Conservation (phyloP, 208 protist species). For the Porcisia hertigi region DNA sequence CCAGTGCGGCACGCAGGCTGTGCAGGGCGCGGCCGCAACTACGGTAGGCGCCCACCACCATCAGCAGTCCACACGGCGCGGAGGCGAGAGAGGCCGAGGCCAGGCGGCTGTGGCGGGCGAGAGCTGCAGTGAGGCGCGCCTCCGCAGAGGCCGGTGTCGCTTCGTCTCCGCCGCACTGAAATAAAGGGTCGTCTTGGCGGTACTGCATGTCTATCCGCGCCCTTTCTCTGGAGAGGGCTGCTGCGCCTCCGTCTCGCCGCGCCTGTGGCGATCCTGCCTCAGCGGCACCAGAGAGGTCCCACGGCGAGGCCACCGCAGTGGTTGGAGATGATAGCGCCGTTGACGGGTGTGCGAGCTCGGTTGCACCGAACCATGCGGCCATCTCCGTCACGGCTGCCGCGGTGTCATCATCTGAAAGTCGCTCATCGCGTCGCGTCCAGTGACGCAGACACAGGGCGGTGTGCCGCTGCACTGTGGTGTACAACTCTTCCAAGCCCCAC, state of each 20-base stretch:
- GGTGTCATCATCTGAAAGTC: background rate
- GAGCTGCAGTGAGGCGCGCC: slow-evolving; percentile 2
- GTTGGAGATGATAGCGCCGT: background rate
- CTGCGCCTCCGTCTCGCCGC: background rate
- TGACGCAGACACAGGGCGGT: slow-evolving; percentile 16
- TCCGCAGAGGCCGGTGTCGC: background rate
- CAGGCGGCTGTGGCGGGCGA: slow-evolving; percentile 10
- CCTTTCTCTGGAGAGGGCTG: background rate
- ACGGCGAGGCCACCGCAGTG: slow-evolving; percentile 2
- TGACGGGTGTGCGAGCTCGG: background rate
- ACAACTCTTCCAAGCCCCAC: slow-evolving; percentile 42
- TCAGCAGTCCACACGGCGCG: slow-evolving; percentile 52
- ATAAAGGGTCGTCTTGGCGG: background rate
- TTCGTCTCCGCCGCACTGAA: background rate
- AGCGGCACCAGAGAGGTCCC: background rate
- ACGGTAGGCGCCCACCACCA: slow-evolving; percentile 62
- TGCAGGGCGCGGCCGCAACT: slow-evolving; percentile 45
- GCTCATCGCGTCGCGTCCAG: background rate
- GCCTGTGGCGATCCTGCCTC: background rate
- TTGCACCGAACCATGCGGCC: slow-evolving; percentile 16
- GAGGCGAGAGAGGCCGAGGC: slow-evolving; percentile 14
- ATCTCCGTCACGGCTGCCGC: slow-evolving; percentile 8
- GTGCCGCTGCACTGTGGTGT: slow-evolving; percentile 43
- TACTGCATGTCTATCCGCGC: slow-evolving; percentile 10
- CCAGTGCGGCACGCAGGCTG: slow-evolving; percentile 47